Percentiles rank a stretch among this genome's conserved stretches.
Conservation (phyloP, 768 basidiomycete species). For the Pleurotus sapidus region DNA sequence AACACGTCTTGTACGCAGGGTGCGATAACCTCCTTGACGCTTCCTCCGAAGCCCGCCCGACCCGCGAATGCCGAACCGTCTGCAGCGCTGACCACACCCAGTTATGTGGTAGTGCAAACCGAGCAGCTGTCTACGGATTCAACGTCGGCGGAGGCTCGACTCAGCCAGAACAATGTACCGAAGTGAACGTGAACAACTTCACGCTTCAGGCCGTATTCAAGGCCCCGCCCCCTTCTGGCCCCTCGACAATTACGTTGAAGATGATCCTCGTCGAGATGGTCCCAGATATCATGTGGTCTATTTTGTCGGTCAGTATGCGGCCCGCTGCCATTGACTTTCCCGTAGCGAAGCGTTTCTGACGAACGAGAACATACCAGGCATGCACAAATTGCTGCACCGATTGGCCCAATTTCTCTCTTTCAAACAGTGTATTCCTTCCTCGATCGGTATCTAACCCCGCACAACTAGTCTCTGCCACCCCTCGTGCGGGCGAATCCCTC, state of each 20-base stretch:
- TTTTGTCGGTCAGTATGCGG: conserved; percentile 32
- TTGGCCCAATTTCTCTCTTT: conserved; percentile 35
- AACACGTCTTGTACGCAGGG: too few species aligned
- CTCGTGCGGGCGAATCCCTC: conserved; percentile 38
- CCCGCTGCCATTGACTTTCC: too few species aligned
- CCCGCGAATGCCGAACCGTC: conserved; percentile 38
- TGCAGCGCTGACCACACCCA: conserved; percentile 33
- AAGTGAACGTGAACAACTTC: conserved; percentile 31
- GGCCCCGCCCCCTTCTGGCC: conserved; percentile 27
- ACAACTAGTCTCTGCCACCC: conserved; percentile 35
- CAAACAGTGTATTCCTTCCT: conserved; percentile 39
- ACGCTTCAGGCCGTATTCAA: conserved; percentile 32
- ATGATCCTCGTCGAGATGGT: conserved; percentile 37
- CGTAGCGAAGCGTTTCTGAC: too few species aligned
- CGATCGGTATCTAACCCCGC: conserved; percentile 33
- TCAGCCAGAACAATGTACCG: conserved; percentile 25
- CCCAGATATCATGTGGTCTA: conserved; percentile 34
- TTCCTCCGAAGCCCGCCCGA: conserved; percentile 33
- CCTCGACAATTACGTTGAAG: conserved; percentile 26
- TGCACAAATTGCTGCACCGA: conserved; percentile 41
- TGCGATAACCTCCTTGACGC: conserved; percentile 32
- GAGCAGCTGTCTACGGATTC: conserved; percentile 34
- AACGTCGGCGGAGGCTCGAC: conserved; percentile 20
- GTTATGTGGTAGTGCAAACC: conserved; percentile 38
- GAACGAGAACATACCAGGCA: conserved; percentile 21